phyloP scores from a whole-genome alignment of 371 early-diverging fungal genomes.

The Syncephalastrum sp. region DNA sequence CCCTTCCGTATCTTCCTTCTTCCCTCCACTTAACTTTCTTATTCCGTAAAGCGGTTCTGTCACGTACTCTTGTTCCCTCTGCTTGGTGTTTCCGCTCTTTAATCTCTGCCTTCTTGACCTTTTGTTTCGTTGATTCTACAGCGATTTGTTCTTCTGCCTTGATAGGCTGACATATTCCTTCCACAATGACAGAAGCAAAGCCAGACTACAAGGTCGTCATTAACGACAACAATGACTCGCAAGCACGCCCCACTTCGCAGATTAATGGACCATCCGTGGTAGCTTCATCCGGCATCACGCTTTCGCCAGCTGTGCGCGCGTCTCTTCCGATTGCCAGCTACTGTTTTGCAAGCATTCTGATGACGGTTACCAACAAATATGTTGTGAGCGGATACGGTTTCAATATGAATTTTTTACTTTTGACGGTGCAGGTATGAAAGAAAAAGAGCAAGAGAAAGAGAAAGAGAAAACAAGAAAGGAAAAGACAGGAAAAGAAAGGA shows the following conservation, averaged over 20 bases:
- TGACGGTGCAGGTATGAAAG: slow-evolving; percentile 76
- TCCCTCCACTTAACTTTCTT: no score
- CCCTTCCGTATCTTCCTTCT: no score
- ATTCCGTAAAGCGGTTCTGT: no score
- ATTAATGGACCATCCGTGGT: slow-evolving; percentile 21
- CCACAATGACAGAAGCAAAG: slow-evolving; percentile 16
- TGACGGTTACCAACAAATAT: slow-evolving; percentile 97
- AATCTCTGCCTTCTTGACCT: no score
- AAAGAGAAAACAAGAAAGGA: no score
- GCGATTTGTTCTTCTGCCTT: no score
- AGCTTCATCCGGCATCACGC: slow-evolving; percentile 32
- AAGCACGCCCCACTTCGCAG: slow-evolving; percentile 1
- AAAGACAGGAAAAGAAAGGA: not conserved
- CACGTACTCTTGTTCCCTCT: no score
- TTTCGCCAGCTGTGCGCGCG: slow-evolving; percentile 45
- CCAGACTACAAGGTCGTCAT: slow-evolving; percentile 23
- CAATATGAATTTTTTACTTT: slow-evolving; percentile 89
- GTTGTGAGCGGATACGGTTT: slow-evolving; percentile 87
- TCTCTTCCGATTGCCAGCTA: slow-evolving; percentile 81
- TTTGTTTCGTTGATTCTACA: no score
- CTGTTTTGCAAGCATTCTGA: slow-evolving; percentile 88
- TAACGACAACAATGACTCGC: slow-evolving; percentile 12
- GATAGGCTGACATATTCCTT: not conserved
- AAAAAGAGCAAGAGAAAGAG: not conserved
- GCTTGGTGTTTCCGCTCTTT: no score